Evolutionary conservation across 1,139 yeast species (phyloP).

Genomic region (Wickerhamiella infanticola): DNA sequence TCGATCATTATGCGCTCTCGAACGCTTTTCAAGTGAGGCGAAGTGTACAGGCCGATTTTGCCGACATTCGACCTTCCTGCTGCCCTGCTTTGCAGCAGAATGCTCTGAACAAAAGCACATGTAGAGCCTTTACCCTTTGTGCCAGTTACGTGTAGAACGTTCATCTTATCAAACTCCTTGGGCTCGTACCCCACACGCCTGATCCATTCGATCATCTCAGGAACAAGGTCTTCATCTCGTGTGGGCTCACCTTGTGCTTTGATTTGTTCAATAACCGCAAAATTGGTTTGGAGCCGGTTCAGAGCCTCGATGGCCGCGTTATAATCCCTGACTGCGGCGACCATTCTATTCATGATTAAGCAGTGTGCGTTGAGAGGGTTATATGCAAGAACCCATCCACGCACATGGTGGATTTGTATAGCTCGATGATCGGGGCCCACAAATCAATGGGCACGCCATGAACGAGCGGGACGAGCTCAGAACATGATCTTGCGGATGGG

Average conservation of each 20-base stretch:
- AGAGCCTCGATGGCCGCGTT: slow-evolving; percentile 56
- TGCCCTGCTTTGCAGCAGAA: slow-evolving; percentile 44
- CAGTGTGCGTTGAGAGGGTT: not conserved
- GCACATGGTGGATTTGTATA: slow-evolving; percentile 41
- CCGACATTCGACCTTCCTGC: slow-evolving; percentile 18
- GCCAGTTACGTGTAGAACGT: slow-evolving; percentile 85
- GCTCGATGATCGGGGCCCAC: slow-evolving; percentile 32
- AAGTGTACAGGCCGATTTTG: slow-evolving; percentile 79
- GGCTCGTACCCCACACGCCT: slow-evolving; percentile 61
- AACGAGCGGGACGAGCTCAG: slow-evolving; percentile 32
- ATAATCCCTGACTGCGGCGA: slow-evolving; percentile 10
- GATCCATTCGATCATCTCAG: slow-evolving; percentile 87
- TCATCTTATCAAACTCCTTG: slow-evolving; percentile 51
- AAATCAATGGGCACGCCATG: slow-evolving; percentile 51
- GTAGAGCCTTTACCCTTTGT: slow-evolving; percentile 98
- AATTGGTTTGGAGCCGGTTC: slow-evolving; percentile 81
- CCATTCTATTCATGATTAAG: not conserved
- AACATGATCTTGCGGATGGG: slow-evolving; percentile 22
- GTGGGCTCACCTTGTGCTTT: slow-evolving; percentile 43
- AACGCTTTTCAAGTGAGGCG: slow-evolving; percentile 89
- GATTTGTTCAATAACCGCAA: slow-evolving; percentile 73
- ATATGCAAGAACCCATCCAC: slow-evolving; percentile 71
- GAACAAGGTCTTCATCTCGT: slow-evolving; percentile 52
- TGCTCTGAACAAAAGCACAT: slow-evolving; percentile 83
- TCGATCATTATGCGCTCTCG: slow-evolving; percentile 82